Percentiles rank a stretch among this genome's conserved stretches.
Conservation (phyloP, 192 early-diverging fungal genomes). For the Backusella morwellensis region DNA sequence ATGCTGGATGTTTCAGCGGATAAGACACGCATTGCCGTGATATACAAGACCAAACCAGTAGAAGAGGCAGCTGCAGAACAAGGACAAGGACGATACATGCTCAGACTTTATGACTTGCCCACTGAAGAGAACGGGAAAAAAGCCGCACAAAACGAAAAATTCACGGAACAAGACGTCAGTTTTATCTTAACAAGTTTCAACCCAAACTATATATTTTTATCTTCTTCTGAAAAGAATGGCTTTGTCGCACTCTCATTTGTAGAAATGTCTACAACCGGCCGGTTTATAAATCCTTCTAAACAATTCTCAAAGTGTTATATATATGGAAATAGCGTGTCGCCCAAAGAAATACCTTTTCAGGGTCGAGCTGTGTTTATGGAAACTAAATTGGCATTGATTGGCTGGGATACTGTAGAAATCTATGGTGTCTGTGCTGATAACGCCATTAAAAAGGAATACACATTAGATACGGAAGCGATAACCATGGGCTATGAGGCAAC, state of each 20-base stretch:
- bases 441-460: not conserved
- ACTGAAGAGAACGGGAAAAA: not conserved
- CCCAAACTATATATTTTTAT: not conserved
- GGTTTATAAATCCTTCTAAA: no score
- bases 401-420: not conserved
- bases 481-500: not conserved
- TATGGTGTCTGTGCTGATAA: not conserved
- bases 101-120: not conserved
- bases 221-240: not conserved
- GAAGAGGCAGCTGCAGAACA: not conserved
- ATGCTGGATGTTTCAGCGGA: not conserved
- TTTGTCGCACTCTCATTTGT: not conserved
- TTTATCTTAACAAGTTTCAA: not conserved
- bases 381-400: not conserved
- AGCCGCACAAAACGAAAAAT: not conserved
- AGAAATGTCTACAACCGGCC: not conserved
- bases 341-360: not conserved
- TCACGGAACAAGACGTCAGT: not conserved
- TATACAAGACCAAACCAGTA: not conserved
- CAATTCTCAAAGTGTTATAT: not conserved
- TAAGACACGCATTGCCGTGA: not conserved
- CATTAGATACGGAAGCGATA: not conserved
- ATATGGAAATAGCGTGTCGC: not conserved
- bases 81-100: not conserved
- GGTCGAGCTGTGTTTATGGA: slow-evolving; percentile 5